Conservation (phyloP, 495 filamentous ascomycete species). For the Hyaloscypha finlandica region DNA sequence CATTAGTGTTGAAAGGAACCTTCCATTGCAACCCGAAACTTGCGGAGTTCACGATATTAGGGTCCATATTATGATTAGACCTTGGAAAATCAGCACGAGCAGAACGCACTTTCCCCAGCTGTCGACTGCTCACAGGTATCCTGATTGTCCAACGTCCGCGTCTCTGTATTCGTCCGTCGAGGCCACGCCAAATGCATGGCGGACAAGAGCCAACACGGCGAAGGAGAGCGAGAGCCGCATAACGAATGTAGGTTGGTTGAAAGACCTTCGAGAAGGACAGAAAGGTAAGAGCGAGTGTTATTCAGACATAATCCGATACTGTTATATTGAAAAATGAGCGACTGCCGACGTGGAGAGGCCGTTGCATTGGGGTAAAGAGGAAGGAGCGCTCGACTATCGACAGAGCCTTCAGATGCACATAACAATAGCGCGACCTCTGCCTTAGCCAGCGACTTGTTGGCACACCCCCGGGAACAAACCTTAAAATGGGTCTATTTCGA, state of each 20-base stretch:
- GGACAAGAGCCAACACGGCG: conserved; percentile 1
- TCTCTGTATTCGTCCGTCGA: conserved; percentile 21
- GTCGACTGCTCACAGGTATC: conserved; percentile 16
- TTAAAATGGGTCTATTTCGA: not conserved
- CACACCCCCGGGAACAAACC: too few species aligned
- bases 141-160: conserved; percentile 17
- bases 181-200: not conserved
- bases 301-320: not conserved
- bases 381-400: not conserved
- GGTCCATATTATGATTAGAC: conserved; percentile 50
- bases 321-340: not conserved
- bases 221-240: conserved; percentile 10
- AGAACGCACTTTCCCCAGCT: not conserved
- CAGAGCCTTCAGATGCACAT: not conserved
- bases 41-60: conserved; percentile 39
- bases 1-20: conserved; percentile 28
- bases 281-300: not conserved
- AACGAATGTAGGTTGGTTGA: conserved; percentile 10
- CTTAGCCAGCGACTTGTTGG: not conserved
- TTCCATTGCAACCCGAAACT: conserved; percentile 41
- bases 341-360: not conserved
- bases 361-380: not conserved
- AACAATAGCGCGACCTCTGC: not conserved
- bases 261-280: not conserved
- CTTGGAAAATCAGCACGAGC: conserved; percentile 22